Conservation (phyloP, 2,329 filamentous ascomycete genomes). For the Camptophora hylomeconis region DNA sequence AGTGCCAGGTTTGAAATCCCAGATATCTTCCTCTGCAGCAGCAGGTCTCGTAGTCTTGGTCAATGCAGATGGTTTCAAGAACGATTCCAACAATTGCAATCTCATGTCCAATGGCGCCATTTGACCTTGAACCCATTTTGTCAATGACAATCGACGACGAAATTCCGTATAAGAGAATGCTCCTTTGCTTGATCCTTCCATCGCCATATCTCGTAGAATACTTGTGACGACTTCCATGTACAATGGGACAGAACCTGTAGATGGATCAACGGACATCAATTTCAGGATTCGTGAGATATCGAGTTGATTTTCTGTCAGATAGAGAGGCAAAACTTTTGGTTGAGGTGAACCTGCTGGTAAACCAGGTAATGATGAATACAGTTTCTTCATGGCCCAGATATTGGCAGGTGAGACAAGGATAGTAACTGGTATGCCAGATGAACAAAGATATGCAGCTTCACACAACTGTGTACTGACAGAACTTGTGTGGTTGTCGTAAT, state of each 20-base stretch:
- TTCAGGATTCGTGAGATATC: conserved; percentile 41
- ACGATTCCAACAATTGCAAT: conserved; percentile 50
- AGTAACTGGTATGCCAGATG: conserved; percentile 33
- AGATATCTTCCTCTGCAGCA: conserved; percentile 7
- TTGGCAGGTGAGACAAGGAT: conserved; percentile 42
- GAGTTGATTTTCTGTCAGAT: conserved; percentile 35
- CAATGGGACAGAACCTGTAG: conserved; percentile 29
- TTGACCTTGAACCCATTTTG: too few relatives aligned
- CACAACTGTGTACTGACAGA: conserved; percentile 27
- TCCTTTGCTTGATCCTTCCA: conserved; percentile 21
- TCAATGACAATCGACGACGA: conserved; percentile 12
- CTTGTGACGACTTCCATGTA: conserved; percentile 38
- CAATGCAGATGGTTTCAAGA: conserved; percentile 34
- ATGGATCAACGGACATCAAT: conserved; percentile 39
- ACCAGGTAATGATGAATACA: conserved; percentile 29
- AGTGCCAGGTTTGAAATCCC: conserved; percentile 31
- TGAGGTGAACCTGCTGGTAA: conserved; percentile 20
- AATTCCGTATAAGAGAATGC: conserved; percentile 36
- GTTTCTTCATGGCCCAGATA: conserved; percentile 25
- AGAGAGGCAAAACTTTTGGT: conserved; percentile 32
- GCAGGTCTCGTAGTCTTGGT: neutral
- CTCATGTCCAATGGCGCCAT: conserved; percentile 43
- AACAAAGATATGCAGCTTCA: conserved; percentile 44
- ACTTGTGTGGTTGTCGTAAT: conserved; percentile 47
- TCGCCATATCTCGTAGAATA: conserved; percentile 40